Evolutionary conservation across 176 grass and related monocot genomes (phyloP).

Genomic region (sorghum (Sorghum bicolor)): Sorghum_bicolor_NCBIv3 NC_012871.2:65992001-65992500

Average conservation of each 20-base stretch:
- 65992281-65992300: not conserved
- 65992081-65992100: not conserved
- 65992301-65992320: not conserved
- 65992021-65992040: not conserved
- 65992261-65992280: not conserved
- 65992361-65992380: not conserved
- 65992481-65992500: not conserved
- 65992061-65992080: not conserved
- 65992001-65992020: not conserved
- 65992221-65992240: not conserved
- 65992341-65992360: not conserved
- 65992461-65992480: not conserved
- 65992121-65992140: not conserved
- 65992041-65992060: not conserved
- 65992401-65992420: not conserved
- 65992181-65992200: not conserved
- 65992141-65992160: not conserved
- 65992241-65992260: not conserved
- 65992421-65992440: not conserved
- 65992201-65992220: not conserved
- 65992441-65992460: not conserved
- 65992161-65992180: not conserved
- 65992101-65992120: not conserved
- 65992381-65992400: not conserved
- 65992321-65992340: not conserved